Conservation (phyloP, 192 early-diverging fungal genomes). For the Backusella luteola region DNA sequence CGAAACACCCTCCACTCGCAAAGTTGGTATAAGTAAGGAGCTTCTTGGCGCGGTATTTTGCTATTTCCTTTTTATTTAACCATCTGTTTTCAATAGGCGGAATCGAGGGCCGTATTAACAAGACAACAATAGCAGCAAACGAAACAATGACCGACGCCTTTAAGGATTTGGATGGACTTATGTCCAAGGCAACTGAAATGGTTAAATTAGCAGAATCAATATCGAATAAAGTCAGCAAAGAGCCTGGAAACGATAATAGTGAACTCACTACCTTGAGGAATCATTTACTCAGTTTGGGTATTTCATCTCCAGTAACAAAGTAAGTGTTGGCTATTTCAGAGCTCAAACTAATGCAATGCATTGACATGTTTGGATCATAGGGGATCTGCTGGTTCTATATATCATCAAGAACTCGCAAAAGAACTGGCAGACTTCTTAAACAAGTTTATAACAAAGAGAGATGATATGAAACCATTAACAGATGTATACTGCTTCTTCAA, state of each 20-base stretch:
- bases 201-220: constrained; percentile 72
- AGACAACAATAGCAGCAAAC: constrained; percentile 62
- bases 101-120: constrained; percentile 64
- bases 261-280: constrained; percentile 57
- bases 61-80: neutral
- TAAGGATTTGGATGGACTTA: constrained; percentile 83
- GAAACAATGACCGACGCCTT: constrained; percentile 80
- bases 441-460: constrained; percentile 60
- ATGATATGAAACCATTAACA: constrained; percentile 78
- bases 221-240: constrained; percentile 51
- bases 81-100: constrained; percentile 43
- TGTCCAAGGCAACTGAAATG: constrained; percentile 89
- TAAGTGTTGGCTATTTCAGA: constrained; percentile 26
- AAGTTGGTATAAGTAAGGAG: constrained; percentile 27
- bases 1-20: neutral
- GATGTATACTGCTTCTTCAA: constrained; percentile 96
- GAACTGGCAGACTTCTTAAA: constrained; percentile 84
- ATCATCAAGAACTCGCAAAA: constrained; percentile 82
- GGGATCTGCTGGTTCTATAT: constrained; percentile 83
- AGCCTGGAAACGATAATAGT: constrained; percentile 28
- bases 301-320: constrained; percentile 87
- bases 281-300: constrained; percentile 87
- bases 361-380: neutral
- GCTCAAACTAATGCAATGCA: neutral
- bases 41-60: neutral